phyloP scores from a whole-genome alignment of 805 yeast genomes.

The Candida adriatica region DNA sequence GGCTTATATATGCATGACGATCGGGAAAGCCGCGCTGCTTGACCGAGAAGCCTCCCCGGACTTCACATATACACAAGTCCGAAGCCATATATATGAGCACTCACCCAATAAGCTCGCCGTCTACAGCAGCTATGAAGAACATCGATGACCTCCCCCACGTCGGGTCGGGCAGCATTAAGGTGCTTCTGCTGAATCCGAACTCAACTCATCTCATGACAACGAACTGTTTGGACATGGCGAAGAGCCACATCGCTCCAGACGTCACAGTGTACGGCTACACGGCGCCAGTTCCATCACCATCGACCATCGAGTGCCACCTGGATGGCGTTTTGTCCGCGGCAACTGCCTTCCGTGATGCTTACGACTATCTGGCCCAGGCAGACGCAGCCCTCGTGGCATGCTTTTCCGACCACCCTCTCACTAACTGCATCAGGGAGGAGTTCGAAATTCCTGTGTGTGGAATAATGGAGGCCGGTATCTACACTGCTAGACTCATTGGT shows the following conservation, averaged over 20 bases:
- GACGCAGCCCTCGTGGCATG: constrained; percentile 30
- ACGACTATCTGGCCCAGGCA: constrained; percentile 21
- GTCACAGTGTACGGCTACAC: constrained; percentile 27
- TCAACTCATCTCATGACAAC: constrained; percentile 25
- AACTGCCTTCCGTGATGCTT: constrained; percentile 25
- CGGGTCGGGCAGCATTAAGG: constrained; percentile 12
- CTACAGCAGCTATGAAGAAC: constrained; percentile 3
- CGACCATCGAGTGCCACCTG: constrained; percentile 28
- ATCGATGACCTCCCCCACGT: constrained; percentile 12
- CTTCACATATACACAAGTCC: neutral
- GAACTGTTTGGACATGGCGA: constrained; percentile 27
- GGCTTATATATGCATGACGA: constrained; percentile 1
- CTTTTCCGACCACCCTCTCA: constrained; percentile 30
- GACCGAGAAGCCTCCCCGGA: constrained; percentile 2
- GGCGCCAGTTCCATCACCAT: constrained; percentile 23
- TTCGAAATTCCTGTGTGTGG: constrained; percentile 29
- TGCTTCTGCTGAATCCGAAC: constrained; percentile 27
- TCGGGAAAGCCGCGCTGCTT: constrained; percentile 5
- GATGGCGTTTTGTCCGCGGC: constrained; percentile 30
- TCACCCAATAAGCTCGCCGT: constrained; percentile 2
- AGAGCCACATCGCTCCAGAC: constrained; percentile 24
- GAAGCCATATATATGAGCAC: neutral
- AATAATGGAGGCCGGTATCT: constrained; percentile 29
- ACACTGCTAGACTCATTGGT: constrained; percentile 27
- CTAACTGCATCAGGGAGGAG: constrained; percentile 29